Percentiles rank a stretch among this genome's conserved stretches.
Conservation (phyloP, 1,284 basidiomycete genomes). For the Tilletia walkeri region DNA sequence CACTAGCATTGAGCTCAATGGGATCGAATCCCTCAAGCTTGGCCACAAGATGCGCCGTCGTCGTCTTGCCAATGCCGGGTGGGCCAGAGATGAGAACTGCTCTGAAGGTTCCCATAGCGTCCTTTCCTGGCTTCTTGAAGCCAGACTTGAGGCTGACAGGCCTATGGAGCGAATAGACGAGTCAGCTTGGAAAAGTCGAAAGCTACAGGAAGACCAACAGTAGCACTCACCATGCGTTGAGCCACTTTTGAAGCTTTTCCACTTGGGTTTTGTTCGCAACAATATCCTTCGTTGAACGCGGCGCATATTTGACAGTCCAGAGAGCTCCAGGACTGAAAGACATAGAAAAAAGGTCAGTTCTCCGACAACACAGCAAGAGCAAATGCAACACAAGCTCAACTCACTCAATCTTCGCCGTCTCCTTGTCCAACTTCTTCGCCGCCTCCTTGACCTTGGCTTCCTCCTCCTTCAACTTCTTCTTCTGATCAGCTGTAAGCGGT, state of each 20-base stretch:
- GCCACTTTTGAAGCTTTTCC: conserved; percentile 83
- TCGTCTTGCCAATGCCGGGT: conserved; percentile 97
- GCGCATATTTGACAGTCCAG: conserved; percentile 96
- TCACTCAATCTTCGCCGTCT: conserved; percentile 7
- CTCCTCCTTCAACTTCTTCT: conserved; percentile 79
- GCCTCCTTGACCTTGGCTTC: conserved; percentile 60
- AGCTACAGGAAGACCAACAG: conserved; percentile 16
- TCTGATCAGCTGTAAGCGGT: conserved; percentile 72
- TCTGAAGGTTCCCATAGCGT: conserved; percentile 79
- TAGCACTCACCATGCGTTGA: conserved; percentile 70
- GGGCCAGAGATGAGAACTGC: conserved; percentile 87
- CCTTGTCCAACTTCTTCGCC: conserved; percentile 39
- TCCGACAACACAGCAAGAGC: conserved; percentile 29
- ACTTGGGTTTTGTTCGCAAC: conserved; percentile 91
- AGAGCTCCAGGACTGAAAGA: conserved; percentile 55
- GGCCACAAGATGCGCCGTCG: conserved; percentile 87
- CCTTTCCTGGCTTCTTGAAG: conserved; percentile 92
- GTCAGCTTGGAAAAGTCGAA: not conserved
- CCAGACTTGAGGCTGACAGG: conserved; percentile 1
- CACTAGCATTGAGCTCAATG: conserved; percentile 94
- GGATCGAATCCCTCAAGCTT: conserved; percentile 83
- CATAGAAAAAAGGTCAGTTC: not conserved
- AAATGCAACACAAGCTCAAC: not conserved
- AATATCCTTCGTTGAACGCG: conserved; percentile 79
- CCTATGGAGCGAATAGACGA: conserved; percentile 1